Evolutionary conservation across 2,329 filamentous ascomycete genomes (phyloP), one percentile per base, ranked within the genome.

Genomic region (Hyphodiscus sp.): DNA sequence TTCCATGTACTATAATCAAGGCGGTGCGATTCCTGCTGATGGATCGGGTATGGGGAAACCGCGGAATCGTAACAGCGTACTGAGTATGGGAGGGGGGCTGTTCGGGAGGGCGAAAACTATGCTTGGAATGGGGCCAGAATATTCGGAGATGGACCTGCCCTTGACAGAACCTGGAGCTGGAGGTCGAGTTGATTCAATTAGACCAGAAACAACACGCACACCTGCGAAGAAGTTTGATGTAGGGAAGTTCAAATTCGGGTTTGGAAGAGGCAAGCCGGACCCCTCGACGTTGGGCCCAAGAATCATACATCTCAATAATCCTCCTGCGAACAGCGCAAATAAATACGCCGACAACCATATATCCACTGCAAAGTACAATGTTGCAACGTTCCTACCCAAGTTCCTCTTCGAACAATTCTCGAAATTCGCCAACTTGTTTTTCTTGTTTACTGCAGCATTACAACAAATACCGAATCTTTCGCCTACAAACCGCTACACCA

Each of bases 331-430:
- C 69, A 80, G 86, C 45, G 78, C 78, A 49, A 92, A 91, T 75
- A 95, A 92, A 71, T 97, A 94, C 70, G 81, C 91, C 68, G 89
- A 95, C 79, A 99, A 99, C 69, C 91, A 97, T 71, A 87, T 99
- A 58, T 97, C 92, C 43, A 99, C 94, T 6, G 87, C 94, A 59
- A 99, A 99, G 73, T 99, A 99, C 81, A 99, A 97, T 70, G 65
- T 90, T 67, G 78, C 89, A 51, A 96, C 91, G 19, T 99, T 99
- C 71, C 69, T 97, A 18, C 94, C 94, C 49, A 99, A 99, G 72
- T 99, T 99, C 73, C 77, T 99, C 53, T 91, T 92, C 70, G 94
- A 99, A 71, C 94, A 99, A 70, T 99, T 99, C 74, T 96, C 91
- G 57, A 99, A 96, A 76, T 96, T 96, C 72, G 94, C 94, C 76